Conservation (phyloP, 441 rosid species). For the Daphne laureola region DNA sequence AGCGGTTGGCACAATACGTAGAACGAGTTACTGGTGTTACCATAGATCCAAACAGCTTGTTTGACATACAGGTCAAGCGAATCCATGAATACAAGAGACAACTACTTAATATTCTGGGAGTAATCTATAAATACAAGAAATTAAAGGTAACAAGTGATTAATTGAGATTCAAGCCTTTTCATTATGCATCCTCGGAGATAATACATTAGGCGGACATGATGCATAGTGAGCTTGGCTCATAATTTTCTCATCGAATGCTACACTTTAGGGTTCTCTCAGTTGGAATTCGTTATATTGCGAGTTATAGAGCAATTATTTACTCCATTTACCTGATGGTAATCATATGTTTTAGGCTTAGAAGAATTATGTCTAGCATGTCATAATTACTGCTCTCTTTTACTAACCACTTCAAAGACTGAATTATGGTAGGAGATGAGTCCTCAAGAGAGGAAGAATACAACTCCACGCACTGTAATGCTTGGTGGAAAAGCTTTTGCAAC, state of each 20-base stretch:
- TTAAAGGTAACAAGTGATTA: slow-evolving; percentile 52
- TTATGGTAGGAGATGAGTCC: slow-evolving; percentile 75
- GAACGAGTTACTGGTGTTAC: slow-evolving; percentile 68
- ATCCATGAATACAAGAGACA: slow-evolving; percentile 99
- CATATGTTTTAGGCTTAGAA: background rate
- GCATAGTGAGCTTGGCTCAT: too few species aligned
- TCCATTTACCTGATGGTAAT: too few species aligned
- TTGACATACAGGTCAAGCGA: slow-evolving; percentile 97
- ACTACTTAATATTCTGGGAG: slow-evolving; percentile 86
- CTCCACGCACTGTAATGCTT: slow-evolving; percentile 87
- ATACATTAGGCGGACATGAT: too few species aligned
- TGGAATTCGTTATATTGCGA: too few species aligned
- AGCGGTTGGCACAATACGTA: slow-evolving; percentile 72
- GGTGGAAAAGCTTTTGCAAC: slow-evolving; percentile 99
- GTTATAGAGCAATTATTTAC: too few species aligned
- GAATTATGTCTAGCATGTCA: background rate
- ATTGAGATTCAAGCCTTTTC: too few species aligned
- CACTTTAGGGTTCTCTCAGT: too few species aligned
- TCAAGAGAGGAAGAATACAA: slow-evolving; percentile 72
- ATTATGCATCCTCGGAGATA: too few species aligned
- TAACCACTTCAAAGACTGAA: slow-evolving; percentile 19
- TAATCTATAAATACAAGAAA: slow-evolving; percentile 81
- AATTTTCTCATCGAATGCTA: too few species aligned
- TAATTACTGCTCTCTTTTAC: background rate
- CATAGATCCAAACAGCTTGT: slow-evolving; percentile 75